Percentiles rank a stretch among this genome's conserved stretches.
These are phyloP conservation scores for Niveomyces coronatus DNA, from an alignment of 2,329 filamentous ascomycete species.

Conservation along the genomic window DNA sequence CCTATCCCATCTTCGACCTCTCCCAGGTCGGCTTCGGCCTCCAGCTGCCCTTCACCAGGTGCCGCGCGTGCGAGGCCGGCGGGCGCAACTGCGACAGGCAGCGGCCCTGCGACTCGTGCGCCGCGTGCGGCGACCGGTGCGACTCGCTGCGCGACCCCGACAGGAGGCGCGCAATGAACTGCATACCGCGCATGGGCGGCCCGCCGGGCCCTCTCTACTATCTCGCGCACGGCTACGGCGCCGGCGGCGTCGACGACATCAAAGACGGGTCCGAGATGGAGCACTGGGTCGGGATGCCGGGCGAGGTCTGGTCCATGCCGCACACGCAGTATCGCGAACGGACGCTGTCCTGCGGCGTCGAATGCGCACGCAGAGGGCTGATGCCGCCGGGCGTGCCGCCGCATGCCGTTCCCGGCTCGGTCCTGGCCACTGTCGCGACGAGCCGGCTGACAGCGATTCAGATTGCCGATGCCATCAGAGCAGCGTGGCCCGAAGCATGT, in stretches of 20 bases:
- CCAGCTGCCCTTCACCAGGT: slow-evolving; percentile 17
- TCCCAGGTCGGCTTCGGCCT: slow-evolving; percentile 22
- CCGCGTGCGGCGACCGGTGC: no score
- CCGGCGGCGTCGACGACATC: slow-evolving; percentile 17
- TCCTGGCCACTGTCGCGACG: slow-evolving; percentile 1
- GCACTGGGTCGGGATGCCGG: slow-evolving; percentile 17
- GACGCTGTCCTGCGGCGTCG: not conserved
- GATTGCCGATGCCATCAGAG: not conserved
- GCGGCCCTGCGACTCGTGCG: slow-evolving; percentile 28
- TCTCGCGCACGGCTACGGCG: slow-evolving; percentile 20
- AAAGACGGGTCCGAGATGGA: slow-evolving; percentile 16
- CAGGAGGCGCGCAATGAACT: slow-evolving; percentile 10
- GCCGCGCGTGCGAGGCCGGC: slow-evolving; percentile 15
- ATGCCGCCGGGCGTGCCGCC: slow-evolving; percentile 1
- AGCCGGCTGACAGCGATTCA: slow-evolving; percentile 5
- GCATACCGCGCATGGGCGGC: slow-evolving; percentile 11
- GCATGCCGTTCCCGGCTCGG: not conserved
- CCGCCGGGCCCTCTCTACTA: slow-evolving; percentile 24
- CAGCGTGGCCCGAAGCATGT: not conserved
- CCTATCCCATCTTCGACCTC: slow-evolving; percentile 19
- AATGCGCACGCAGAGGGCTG: not conserved
- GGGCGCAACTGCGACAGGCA: slow-evolving; percentile 24
- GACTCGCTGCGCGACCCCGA: no score
- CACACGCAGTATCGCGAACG: not conserved
- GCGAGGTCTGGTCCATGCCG: not conserved